Base-by-base conservation (phyloP, 2,329 filamentous ascomycete species). In the Leptodontidium sp. region DNA sequence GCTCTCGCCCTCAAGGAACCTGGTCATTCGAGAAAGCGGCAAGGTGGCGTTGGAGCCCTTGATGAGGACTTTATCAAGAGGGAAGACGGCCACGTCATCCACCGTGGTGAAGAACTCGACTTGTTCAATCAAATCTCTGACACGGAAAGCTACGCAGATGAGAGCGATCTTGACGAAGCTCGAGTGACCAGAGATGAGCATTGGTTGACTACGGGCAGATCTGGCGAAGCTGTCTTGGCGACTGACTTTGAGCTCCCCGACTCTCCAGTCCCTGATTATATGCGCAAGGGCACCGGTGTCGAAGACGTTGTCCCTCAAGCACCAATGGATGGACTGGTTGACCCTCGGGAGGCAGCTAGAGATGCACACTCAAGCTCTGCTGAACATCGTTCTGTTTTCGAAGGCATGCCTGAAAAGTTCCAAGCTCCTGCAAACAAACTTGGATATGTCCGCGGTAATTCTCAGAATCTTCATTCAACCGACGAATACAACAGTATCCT, bases 21-120 rank as follows among this genome's bases (percentile, higher is more conserved):
- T 11, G 68, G 65, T 24, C 66, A 58, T 11, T 55, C 49, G 9
- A 61, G 67, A 6, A 71, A 68, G 14, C 58, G 65, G 32, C 49
- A 67, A 49, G 52, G 15, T 57, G 58, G 64, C 15, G 64, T 38
- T 29, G 38, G 49, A 14, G 3, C 40, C n/a, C 62, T 24, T 4
- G 47, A 70, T 24, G 75, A 78, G 2, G 75, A 78, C 58, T 74
- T 68, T n/a, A 72, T 79, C 50, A 66, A 71, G 35, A 73, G 73
- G 50, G 73, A 75, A 29, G 72, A 78, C 62, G 77, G 77, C 53
- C 64, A 73, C 8, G 64, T 76, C 55, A 66, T 78, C 58, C 78
- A 78, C 64, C 74, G 77, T 32, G 78, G 77, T 26, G 77, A 79
- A 67, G 68, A 75, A 32, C 74, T 79, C 29, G 75, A 78, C 59